These are phyloP conservation scores for Aspergillus melleus DNA, from an alignment of 2,329 filamentous ascomycete species.

Conservation along the genomic window DNA sequence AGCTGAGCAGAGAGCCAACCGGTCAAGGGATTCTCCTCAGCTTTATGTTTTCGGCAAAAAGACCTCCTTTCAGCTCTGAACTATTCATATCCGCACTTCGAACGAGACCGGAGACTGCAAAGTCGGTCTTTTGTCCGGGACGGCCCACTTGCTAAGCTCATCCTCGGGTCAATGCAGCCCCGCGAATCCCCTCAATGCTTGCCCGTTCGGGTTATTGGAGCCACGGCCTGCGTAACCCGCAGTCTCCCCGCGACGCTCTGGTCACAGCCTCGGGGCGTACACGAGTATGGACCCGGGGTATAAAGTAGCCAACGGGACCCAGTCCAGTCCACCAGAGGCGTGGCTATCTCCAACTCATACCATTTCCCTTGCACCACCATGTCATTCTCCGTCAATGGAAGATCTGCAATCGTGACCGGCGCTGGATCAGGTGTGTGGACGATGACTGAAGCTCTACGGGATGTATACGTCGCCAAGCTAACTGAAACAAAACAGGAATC, in stretches of 20 bases:
- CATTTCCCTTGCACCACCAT: constrained; percentile 21
- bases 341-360: background rate
- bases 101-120: background rate
- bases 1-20: background rate
- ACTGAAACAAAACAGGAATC: constrained; percentile 36
- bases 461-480: constrained; percentile 5
- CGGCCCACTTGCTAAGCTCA: constrained; percentile 3
- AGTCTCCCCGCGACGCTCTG: background rate
- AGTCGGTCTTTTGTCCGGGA: constrained; percentile 11
- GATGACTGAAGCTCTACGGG: background rate
- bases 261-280: background rate
- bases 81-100: background rate
- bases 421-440: constrained; percentile 51
- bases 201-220: constrained; percentile 5
- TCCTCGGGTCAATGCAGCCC: constrained; percentile 14
- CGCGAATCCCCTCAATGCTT: constrained; percentile 14
- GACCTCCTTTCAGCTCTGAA: too few relatives aligned
- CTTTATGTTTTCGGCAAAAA: too few relatives aligned
- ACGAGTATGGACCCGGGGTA: background rate
- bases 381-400: constrained; percentile 44
- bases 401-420: constrained; percentile 56
- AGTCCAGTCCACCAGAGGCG: background rate
- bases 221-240: background rate
- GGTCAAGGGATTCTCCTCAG: too few relatives aligned
- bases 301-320: background rate